Base-by-base conservation (phyloP, 2,329 filamentous ascomycete species). In the Lasiodiplodia sp. region DNA sequence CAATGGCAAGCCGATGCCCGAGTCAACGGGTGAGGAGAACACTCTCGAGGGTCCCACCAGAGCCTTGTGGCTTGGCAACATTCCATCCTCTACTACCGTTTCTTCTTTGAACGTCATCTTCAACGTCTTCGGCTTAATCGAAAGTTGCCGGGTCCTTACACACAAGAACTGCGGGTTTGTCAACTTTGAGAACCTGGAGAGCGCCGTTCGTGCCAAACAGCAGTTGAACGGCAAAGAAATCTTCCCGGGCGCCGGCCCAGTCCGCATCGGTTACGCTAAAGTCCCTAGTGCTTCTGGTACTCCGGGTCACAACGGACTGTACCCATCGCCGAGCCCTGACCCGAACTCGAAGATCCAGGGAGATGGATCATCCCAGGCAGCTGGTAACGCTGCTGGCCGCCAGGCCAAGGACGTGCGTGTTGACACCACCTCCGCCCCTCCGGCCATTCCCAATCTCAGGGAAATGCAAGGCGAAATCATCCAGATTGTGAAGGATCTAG, bases 161-260 rank as follows among this genome's bases (percentile, higher is more conserved):
- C 94, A 99, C 84, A 99, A 99, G 86, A 98, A 97, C 81, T 99
- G 96, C 78, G 96, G 95, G 3, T 99, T 99, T 74, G 95, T 99
- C 77, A 99, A 99, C 80, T 99, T 97, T 76, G 94, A 98, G 80
- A 91, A 89, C 69, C 83, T 96, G 37, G 94, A 98, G 72, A 97
- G 93, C 77, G 96, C 96, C 68, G 90, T 97, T 49, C 90, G 93
- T 70, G 96, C 96, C 18, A 96, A 95, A 79, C 90, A 90, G 16
- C 87, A 90, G 77, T 90, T 97, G 81, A 98, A 98, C 75, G 94
- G 94, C 75, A 97, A 97, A 81, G 96, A 99, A 79, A 97, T 99
- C 70, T 99, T 99, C 84, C 96, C 96, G 10, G 96, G 96, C 67
- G 94, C 94, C 69, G 96, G 96, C 1, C 94, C 95, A 18, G 93